Evolutionary conservation across 2,329 filamentous ascomycete genomes (phyloP).

Genomic region (Sarocladium oryzae): DNA sequence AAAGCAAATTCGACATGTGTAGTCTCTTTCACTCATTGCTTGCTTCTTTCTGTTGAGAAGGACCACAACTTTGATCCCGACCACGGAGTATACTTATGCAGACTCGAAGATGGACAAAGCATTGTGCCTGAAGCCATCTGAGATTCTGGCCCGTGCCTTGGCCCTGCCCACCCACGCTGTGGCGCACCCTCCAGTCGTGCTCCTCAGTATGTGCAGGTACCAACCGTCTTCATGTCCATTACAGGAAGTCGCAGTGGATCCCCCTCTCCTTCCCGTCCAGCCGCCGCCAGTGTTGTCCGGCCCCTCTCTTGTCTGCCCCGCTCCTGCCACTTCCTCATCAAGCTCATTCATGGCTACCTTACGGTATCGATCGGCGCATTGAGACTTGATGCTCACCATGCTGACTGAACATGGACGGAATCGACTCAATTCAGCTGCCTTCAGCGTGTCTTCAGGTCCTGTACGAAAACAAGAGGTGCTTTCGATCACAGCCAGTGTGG

Average conservation of each 20-base stretch:
- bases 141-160: background rate
- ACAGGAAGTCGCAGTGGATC: background rate
- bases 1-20: background rate
- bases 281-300: background rate
- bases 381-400: no score
- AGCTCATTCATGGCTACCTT: background rate
- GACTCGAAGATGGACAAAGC: background rate
- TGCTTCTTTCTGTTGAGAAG: background rate
- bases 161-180: background rate
- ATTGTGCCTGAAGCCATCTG: background rate
- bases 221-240: background rate
- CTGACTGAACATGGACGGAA: no score
- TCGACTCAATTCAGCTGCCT: no score
- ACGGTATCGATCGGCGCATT: no score
- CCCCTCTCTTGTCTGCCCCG: background rate
- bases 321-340: background rate
- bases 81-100: background rate
- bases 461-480: no score
- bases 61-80: no score
- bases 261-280: conserved; percentile 7
- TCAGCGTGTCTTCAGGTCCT: background rate
- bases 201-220: background rate
- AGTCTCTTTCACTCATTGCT: background rate
- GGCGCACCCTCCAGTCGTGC: background rate
- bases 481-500: no score